Base-by-base conservation (phyloP, 352 stramenopile species). In the Phytophthora constricta region DNA sequence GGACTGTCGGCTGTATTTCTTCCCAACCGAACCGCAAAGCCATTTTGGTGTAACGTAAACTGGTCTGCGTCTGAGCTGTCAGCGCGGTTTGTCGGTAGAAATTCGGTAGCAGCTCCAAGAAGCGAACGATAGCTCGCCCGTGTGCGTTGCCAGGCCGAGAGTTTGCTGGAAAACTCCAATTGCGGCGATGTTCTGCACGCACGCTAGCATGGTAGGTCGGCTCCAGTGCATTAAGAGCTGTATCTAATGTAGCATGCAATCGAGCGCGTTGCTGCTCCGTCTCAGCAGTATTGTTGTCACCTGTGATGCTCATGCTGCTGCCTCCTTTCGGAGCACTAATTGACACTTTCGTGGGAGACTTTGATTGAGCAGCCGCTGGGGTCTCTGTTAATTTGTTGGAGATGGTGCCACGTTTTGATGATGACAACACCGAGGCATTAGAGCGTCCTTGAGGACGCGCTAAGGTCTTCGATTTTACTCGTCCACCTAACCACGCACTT, bases 11-110 rank as follows among this genome's bases (percentile, higher is more conserved):
- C 11, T 64, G 51, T 14, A 86, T 45, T 46, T 82, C 65, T 60
- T 76, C 68, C 87, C 87, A 96, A 11, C 86, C 86, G 48, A 93
- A 94, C 7, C 82, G 83, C 42, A 92, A 59, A 31, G 68, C 74
- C 17, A 78, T 79, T 17, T 71, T 76, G 1, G 87, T 93, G 56
- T 79, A 89, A 28, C 49, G 42, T 20, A 95, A 52, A 3, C 41
- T 63, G n/a, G 67, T 72, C 9, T 16, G 9, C n/a, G 58, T 42
- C 13, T 50, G 51, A 2, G 51, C 53, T 22, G 56, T 49, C 0
- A 67, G 68, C 1, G 69, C 72, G 9, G 80, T 54, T 28, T 62
- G 52, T 0, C 60, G 56, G 47, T 77, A 59, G 0, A 93, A 75
- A 4, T 48, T 11, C 5, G 67, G 54, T 14, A 73, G 74, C 5